Percentiles rank a stretch among this genome's conserved stretches.
Evolutionary conservation across 2,329 filamentous ascomycete species (phyloP).

Genomic region (Aspergillus tamarii): DNA sequence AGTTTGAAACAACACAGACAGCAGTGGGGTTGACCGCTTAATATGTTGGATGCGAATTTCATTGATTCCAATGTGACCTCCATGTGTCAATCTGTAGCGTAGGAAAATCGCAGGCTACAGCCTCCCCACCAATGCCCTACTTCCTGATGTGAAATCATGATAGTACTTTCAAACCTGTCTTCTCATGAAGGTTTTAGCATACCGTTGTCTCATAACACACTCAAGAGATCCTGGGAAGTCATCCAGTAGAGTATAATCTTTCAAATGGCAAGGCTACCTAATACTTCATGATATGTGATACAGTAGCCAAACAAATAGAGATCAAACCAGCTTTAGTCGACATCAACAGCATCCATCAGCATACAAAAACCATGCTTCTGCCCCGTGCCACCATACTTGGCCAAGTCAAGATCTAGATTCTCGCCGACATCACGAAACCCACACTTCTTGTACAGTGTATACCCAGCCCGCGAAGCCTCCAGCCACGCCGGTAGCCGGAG

Average conservation of each 20-base stretch:
- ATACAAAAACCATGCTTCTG: not conserved
- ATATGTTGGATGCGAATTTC: not conserved
- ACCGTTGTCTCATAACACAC: too few relatives aligned
- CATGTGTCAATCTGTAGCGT: not conserved
- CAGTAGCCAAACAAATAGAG: not conserved
- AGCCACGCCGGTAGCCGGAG: slow-evolving; percentile 1
- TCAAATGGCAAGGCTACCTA: too few relatives aligned
- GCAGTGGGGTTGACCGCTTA: not conserved
- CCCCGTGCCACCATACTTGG: not conserved
- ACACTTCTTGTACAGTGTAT: slow-evolving; percentile 2
- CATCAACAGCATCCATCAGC: slow-evolving; percentile 24
- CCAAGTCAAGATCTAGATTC: not conserved
- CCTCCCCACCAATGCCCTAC: not conserved
- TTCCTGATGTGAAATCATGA: too few relatives aligned
- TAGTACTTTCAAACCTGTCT: too few relatives aligned
- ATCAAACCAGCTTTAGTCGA: not conserved
- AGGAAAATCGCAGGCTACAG: not conserved
- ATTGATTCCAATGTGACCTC: not conserved
- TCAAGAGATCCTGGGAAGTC: too few relatives aligned
- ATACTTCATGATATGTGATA: too few relatives aligned
- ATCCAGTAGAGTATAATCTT: too few relatives aligned
- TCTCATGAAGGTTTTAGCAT: too few relatives aligned
- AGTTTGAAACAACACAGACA: too few relatives aligned
- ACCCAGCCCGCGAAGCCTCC: slow-evolving; percentile 6
- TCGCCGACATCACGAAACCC: slow-evolving; percentile 5